Conservation (phyloP, 257 asterid species). For the Jacaranda mimosifolia region DNA sequence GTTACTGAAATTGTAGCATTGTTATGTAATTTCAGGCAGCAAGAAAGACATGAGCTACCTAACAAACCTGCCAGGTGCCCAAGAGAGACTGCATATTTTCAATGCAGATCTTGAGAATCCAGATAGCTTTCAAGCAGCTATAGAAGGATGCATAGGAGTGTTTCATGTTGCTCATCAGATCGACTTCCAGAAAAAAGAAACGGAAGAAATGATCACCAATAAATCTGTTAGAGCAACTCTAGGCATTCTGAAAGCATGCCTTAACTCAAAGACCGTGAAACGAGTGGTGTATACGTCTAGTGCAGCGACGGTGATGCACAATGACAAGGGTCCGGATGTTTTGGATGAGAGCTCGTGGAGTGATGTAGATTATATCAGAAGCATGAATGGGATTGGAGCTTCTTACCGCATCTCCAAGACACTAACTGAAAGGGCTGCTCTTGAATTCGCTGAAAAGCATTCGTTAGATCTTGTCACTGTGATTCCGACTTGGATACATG, state of each 20-base stretch:
- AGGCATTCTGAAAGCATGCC: conserved; percentile 40
- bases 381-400: neutral
- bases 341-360: conserved; percentile 43
- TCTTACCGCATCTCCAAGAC: conserved; percentile 29
- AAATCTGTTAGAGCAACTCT: conserved; percentile 40
- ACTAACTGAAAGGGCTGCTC: conserved; percentile 31
- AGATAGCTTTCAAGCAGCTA: conserved; percentile 44
- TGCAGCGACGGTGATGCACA: conserved; percentile 23
- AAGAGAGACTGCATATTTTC: conserved; percentile 50
- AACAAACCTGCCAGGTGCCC: conserved; percentile 48
- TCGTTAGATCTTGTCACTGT: conserved; percentile 33
- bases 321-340: conserved; percentile 12
- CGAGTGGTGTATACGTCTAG: conserved; percentile 52
- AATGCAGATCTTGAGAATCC: conserved; percentile 53
- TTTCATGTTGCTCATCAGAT: conserved; percentile 62
- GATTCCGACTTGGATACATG: conserved; percentile 18
- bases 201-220: conserved; percentile 35
- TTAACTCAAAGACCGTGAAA: conserved; percentile 46
- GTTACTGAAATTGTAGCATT: neutral
- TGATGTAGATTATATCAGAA: conserved; percentile 31
- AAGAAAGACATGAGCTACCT: conserved; percentile 52
- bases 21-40: conserved; percentile 19
- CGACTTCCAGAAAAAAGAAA: conserved; percentile 43
- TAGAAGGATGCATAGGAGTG: conserved; percentile 57
- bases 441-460: conserved; percentile 37